A percentile compares a stretch with the other conserved stretches of the same genome.
These are phyloP conservation scores for Alternaria incomplexa DNA, from an alignment of 2,329 filamentous ascomycete species.

Conservation along the genomic window DNA sequence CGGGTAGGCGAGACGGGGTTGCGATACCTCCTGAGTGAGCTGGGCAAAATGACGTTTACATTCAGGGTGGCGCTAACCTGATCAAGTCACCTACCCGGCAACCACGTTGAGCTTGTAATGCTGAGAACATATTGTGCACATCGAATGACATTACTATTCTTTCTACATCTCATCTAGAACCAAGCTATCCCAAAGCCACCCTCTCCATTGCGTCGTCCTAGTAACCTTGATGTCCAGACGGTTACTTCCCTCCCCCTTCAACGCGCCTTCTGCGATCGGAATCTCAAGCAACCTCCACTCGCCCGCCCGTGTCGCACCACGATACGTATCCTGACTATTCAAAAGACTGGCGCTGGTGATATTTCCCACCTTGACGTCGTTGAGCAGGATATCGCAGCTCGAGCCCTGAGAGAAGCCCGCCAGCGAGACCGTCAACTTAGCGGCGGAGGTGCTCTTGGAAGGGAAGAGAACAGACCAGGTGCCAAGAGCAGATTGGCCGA, in stretches of 20 bases:
- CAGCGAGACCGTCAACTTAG: constrained; percentile 52
- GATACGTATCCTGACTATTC: constrained; percentile 56
- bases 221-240: constrained; percentile 47
- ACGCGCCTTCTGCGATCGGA: constrained; percentile 29
- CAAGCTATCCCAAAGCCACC: constrained; percentile 53
- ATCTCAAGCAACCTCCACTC: constrained; percentile 58
- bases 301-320: constrained; percentile 55
- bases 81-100: too few relatives aligned
- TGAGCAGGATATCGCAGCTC: constrained; percentile 51
- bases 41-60: not conserved
- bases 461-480: constrained; percentile 46
- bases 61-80: too few relatives aligned
- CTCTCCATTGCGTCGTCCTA: constrained; percentile 47
- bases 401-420: constrained; percentile 55
- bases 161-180: constrained; percentile 43
- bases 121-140: too few relatives aligned
- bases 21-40: not conserved
- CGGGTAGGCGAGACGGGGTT: too few relatives aligned
- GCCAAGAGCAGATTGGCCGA: constrained; percentile 51
- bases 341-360: constrained; percentile 47
- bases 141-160: too few relatives aligned
- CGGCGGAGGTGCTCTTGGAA: constrained; percentile 28
- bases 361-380: constrained; percentile 50
- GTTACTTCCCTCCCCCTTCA: constrained; percentile 45
- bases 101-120: too few relatives aligned